Evolutionary conservation across 768 basidiomycete species (phyloP).

Genomic region (Boletus pseudo-olivaceus): DNA sequence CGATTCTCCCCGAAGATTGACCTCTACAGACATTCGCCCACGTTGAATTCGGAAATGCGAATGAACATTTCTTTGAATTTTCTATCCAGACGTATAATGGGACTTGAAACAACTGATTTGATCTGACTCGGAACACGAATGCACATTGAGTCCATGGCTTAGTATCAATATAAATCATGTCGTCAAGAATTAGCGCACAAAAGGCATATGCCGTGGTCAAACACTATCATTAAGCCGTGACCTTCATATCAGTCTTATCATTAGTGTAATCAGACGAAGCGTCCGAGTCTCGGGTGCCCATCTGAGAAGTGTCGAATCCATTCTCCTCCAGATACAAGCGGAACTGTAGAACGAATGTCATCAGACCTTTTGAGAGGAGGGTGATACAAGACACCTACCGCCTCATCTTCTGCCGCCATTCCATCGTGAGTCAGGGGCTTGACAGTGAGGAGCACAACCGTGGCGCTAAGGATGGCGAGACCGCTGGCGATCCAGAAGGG

Average conservation of each 20-base stretch:
- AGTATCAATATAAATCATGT: neutral
- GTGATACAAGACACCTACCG: conserved; percentile 38
- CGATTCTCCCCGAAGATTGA: too few relatives aligned
- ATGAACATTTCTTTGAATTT: neutral
- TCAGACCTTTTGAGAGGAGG: neutral
- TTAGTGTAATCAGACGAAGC: conserved; percentile 15
- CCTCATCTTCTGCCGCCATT: conserved; percentile 71
- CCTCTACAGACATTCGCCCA: too few relatives aligned
- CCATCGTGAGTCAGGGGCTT: conserved; percentile 71
- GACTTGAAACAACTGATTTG: neutral
- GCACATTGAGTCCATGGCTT: neutral
- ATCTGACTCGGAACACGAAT: neutral
- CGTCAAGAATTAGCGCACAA: neutral
- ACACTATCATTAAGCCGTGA: conserved; percentile 7
- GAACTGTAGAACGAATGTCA: conserved; percentile 47
- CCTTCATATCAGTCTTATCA: conserved; percentile 14
- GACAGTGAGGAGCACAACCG: conserved; percentile 70
- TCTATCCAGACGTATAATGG: neutral
- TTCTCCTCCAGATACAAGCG: conserved; percentile 74
- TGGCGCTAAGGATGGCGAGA: conserved; percentile 76
- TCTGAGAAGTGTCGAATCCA: conserved; percentile 73
- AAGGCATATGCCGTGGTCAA: conserved; percentile 1
- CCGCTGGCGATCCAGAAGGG: conserved; percentile 88
- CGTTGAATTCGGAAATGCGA: too few relatives aligned
- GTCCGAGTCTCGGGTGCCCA: conserved; percentile 51